Evolutionary conservation across 805 yeast genomes (phyloP).

Genomic region (Wickerhamiella galacta): DNA sequence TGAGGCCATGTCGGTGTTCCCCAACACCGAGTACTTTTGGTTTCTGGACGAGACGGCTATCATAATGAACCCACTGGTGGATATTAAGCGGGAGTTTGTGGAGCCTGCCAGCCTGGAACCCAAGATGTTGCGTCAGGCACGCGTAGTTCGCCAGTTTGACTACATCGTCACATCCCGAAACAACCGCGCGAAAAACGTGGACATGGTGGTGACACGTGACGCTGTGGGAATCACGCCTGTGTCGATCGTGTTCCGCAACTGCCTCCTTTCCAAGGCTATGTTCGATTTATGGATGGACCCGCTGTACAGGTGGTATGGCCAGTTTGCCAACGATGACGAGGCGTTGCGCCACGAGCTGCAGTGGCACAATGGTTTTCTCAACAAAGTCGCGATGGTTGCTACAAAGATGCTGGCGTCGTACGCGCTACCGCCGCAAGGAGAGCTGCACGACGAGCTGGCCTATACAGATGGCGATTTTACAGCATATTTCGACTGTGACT

Average conservation of each 20-base stretch:
- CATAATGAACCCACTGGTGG: constrained; percentile 52
- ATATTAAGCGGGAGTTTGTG: constrained; percentile 43
- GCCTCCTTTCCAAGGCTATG: constrained; percentile 44
- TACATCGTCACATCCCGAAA: constrained; percentile 41
- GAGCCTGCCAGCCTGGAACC: constrained; percentile 44
- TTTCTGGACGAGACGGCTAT: constrained; percentile 57
- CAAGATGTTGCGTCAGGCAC: constrained; percentile 49
- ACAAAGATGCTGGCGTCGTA: constrained; percentile 33
- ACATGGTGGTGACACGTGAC: constrained; percentile 55
- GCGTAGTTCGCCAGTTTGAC: constrained; percentile 34
- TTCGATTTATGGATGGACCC: constrained; percentile 71
- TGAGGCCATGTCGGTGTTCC: constrained; percentile 89
- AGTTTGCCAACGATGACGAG: constrained; percentile 35
- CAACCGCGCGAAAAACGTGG: constrained; percentile 36
- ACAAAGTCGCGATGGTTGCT: constrained; percentile 58
- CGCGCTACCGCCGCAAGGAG: constrained; percentile 12
- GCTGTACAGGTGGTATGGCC: constrained; percentile 44
- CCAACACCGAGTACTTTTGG: constrained; percentile 83
- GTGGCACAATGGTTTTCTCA: constrained; percentile 80
- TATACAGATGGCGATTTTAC: constrained; percentile 22
- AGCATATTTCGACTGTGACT: constrained; percentile 21
- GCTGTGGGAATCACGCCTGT: constrained; percentile 44
- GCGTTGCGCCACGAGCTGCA: constrained; percentile 77
- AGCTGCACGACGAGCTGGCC: constrained; percentile 12
- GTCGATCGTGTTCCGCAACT: constrained; percentile 58